These are phyloP conservation scores for Mycena indigotica DNA, from an alignment of 768 basidiomycete genomes.

Conservation along the genomic window DNA sequence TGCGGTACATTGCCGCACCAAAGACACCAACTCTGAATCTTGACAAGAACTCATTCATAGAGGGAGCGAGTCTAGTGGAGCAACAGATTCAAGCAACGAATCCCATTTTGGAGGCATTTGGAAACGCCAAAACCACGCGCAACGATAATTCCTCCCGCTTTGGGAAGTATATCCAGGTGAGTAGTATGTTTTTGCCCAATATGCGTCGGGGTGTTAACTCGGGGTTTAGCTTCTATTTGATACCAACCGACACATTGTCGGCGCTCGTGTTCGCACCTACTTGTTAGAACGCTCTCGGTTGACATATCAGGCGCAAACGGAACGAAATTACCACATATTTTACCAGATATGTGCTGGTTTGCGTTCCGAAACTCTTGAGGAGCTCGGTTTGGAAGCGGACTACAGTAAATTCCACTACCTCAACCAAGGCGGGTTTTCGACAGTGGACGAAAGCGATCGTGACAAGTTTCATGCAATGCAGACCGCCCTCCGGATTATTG, in stretches of 20 bases:
- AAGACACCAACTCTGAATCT: slow-evolving; percentile 72
- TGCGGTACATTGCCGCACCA: slow-evolving; percentile 97
- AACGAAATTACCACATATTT: slow-evolving; percentile 99
- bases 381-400: slow-evolving; percentile 85
- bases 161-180: slow-evolving; percentile 98
- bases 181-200: slow-evolving; percentile 17
- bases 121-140: slow-evolving; percentile 99
- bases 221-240: slow-evolving; percentile 89
- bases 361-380: slow-evolving; percentile 91
- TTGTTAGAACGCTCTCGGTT: slow-evolving; percentile 95
- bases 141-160: slow-evolving; percentile 99
- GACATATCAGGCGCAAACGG: slow-evolving; percentile 93
- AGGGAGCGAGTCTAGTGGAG: slow-evolving; percentile 92
- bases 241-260: slow-evolving; percentile 93
- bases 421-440: slow-evolving; percentile 91
- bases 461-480: slow-evolving; percentile 94
- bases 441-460: slow-evolving; percentile 88
- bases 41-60: slow-evolving; percentile 75
- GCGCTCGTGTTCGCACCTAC: slow-evolving; percentile 96
- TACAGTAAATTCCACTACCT: slow-evolving; percentile 88
- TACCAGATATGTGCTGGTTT: slow-evolving; percentile 98
- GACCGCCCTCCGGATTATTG: slow-evolving; percentile 92
- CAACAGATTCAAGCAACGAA: slow-evolving; percentile 97
- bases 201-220: slow-evolving; percentile 5
- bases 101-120: slow-evolving; percentile 97